These are phyloP conservation scores for Verticillium nubilum DNA, from an alignment of 2,329 filamentous ascomycete genomes.

Conservation along the genomic window DNA sequence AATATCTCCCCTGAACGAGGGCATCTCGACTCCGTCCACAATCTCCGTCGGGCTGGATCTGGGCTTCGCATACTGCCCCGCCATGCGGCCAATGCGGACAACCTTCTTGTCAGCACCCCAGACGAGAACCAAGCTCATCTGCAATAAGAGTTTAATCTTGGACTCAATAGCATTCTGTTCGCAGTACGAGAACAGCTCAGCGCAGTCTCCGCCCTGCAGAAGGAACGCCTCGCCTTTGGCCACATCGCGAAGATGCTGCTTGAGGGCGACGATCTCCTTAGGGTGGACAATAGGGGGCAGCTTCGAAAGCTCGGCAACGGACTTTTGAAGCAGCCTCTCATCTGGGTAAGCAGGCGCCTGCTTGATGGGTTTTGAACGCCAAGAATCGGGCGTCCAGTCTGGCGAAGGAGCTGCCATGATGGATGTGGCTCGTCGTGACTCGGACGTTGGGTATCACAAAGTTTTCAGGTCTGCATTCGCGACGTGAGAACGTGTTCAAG, in stretches of 20 bases:
- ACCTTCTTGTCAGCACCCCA: slow-evolving; percentile 80
- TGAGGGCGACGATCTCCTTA: slow-evolving; percentile 73
- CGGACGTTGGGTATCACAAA: not conserved
- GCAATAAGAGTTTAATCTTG: slow-evolving; percentile 92
- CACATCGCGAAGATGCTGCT: slow-evolving; percentile 74
- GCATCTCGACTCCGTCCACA: slow-evolving; percentile 72
- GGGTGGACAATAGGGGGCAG: slow-evolving; percentile 77
- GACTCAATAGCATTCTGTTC: slow-evolving; percentile 83
- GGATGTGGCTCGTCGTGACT: not conserved
- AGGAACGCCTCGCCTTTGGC: slow-evolving; percentile 88
- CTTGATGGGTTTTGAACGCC: slow-evolving; percentile 74
- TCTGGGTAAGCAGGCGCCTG: slow-evolving; percentile 69
- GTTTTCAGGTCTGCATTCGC: not conserved
- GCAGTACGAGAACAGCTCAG: slow-evolving; percentile 96
- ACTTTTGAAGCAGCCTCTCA: slow-evolving; percentile 49
- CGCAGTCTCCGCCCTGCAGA: slow-evolving; percentile 93
- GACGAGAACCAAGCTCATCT: slow-evolving; percentile 95
- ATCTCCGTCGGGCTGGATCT: slow-evolving; percentile 83
- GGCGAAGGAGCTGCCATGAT: not conserved
- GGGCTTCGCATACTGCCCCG: slow-evolving; percentile 96
- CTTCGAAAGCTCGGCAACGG: slow-evolving; percentile 58
- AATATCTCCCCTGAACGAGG: slow-evolving; percentile 92
- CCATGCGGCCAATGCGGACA: slow-evolving; percentile 91
- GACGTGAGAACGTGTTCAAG: not conserved
- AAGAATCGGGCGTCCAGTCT: slow-evolving; percentile 59